Evolutionary conservation across 176 grass and related monocot species (phyloP), one percentile per base, ranked within the genome.

Genomic region (Lolium perenne): DNA sequence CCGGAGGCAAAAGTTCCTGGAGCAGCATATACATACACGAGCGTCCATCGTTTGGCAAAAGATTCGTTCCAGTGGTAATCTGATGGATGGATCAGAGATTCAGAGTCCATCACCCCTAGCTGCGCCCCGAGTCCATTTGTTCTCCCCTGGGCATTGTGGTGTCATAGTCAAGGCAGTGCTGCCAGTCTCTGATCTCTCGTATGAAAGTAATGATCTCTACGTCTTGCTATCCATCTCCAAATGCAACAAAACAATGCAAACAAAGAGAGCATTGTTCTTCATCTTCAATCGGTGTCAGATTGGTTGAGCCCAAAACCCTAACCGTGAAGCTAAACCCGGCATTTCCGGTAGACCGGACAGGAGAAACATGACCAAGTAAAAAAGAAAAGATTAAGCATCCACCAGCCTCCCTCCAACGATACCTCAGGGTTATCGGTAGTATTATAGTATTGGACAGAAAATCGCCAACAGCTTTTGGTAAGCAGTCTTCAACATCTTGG

Each of bases 1-100:
- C 70, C 4, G 60, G 43, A 71, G 74, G 66, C 38, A 14, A 73
- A 81, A 86, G 38, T 87, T 86, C 84, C 47, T 68, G 76, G 75
- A n/a, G 56, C 12, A 1, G 1, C 15, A 5, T 35, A 35, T 35
- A 35, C 32, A 35, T n/a, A 23, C 54, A 29, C 12, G 25, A 4
- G 29, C 50, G 1, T 0, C 12, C 50, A 1, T 0, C 49, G 49
- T 4, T 51, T 8, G 11, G 10, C 64, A 11, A 64, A 82, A 72
- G 84, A 86, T 90, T 83, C 72, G n/a, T 3, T 26, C 43, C 17
- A 14, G 40, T 38, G 51, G 61, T 55, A 48, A 43, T 20, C 35
- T 54, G 77, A 81, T 70, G 55, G 75, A 64, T 25, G 49, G 47
- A 51, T 74, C 46, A 49, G 48, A 18, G 8, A 4, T 12, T 74